Percentiles rank a stretch among this genome's conserved stretches.
These are phyloP conservation scores for Prunella vulgaris DNA, from an alignment of 257 asterid species.

Conservation along the genomic window DNA sequence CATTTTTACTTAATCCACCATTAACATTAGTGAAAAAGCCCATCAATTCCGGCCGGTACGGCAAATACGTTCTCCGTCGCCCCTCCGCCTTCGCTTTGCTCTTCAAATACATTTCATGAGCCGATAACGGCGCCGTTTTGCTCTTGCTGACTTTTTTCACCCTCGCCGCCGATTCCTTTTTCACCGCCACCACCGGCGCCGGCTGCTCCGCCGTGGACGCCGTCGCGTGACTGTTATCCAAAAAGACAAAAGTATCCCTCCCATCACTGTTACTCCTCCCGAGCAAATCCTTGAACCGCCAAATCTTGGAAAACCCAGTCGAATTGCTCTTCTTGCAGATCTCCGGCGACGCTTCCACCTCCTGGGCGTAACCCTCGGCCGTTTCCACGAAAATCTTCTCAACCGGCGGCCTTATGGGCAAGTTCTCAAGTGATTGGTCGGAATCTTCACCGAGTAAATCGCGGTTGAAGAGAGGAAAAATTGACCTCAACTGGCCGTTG, in stretches of 20 bases:
- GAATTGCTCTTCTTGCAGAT: slow-evolving; percentile 62
- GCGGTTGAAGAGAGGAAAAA: slow-evolving; percentile 60
- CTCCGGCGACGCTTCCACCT: slow-evolving; percentile 44
- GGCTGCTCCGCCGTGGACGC: slow-evolving; percentile 10
- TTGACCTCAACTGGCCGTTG: slow-evolving; percentile 72
- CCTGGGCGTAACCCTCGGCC: not conserved
- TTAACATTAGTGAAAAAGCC: slow-evolving; percentile 79
- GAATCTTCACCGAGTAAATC: slow-evolving; percentile 37
- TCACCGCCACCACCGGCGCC: not conserved
- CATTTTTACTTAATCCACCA: slow-evolving; percentile 76
- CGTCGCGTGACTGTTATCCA: slow-evolving; percentile 42
- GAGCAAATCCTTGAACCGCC: slow-evolving; percentile 55
- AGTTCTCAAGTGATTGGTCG: slow-evolving; percentile 17
- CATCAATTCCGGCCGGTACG: slow-evolving; percentile 87
- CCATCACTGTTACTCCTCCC: slow-evolving; percentile 91
- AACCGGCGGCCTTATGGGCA: slow-evolving; percentile 49
- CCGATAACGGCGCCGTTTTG: slow-evolving; percentile 44
- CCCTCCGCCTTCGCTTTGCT: slow-evolving; percentile 52
- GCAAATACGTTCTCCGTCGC: slow-evolving; percentile 70
- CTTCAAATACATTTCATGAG: slow-evolving; percentile 75
- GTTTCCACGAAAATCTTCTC: slow-evolving; percentile 47
- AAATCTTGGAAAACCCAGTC: slow-evolving; percentile 59
- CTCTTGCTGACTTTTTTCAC: slow-evolving; percentile 28
- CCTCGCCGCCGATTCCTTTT: slow-evolving; percentile 18
- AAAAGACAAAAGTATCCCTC: slow-evolving; percentile 73